Evolutionary conservation across 192 early-diverging fungal species (phyloP).

Genomic region (Coemansia sp.): DNA sequence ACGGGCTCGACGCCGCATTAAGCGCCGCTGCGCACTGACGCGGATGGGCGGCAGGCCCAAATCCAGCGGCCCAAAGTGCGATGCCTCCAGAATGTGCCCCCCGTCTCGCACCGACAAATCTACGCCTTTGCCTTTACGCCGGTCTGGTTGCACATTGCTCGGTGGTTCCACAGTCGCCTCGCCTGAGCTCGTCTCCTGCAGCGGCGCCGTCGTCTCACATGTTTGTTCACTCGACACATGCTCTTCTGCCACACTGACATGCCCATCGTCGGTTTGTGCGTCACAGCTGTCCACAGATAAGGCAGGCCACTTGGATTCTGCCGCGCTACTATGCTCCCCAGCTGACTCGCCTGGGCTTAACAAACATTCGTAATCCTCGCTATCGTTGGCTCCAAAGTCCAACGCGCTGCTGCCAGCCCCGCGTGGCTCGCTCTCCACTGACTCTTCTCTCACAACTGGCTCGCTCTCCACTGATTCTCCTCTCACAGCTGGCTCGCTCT

Average conservation of each 20-base stretch:
- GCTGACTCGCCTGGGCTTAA: constrained; percentile 21
- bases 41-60: constrained; percentile 49
- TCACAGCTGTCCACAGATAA: no score
- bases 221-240: neutral
- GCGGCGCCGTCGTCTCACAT: neutral
- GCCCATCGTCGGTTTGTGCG: no score
- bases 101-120: constrained; percentile 12
- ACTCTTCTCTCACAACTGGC: neutral
- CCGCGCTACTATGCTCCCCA: neutral
- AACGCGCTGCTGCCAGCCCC: neutral
- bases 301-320: no score
- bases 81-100: constrained; percentile 27
- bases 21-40: constrained; percentile 41
- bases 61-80: constrained; percentile 46
- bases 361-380: constrained; percentile 35
- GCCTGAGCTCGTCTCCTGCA: constrained; percentile 1
- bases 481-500: no score
- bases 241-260: neutral
- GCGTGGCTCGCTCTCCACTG: neutral
- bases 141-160: neutral
- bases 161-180: neutral
- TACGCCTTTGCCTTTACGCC: constrained; percentile 33
- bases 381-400: constrained; percentile 2
- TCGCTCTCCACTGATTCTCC: neutral
- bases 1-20: constrained; percentile 32